Evolutionary conservation across 176 grass and related monocot genomes (phyloP).

Genomic region (Juncus inflexus): DNA sequence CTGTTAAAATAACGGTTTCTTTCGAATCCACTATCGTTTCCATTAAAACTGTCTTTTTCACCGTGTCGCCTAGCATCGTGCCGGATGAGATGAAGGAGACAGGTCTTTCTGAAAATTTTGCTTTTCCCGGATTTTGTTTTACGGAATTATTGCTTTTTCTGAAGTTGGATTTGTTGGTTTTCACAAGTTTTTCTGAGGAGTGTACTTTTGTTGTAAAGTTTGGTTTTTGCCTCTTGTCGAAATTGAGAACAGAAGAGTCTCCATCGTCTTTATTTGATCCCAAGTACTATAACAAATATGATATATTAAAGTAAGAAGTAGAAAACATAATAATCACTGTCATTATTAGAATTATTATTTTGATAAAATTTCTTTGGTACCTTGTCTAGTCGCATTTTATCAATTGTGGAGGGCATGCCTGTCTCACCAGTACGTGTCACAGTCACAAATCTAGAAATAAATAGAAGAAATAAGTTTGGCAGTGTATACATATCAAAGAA

Average conservation of each 20-base stretch:
- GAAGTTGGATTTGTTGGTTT: slow-evolving; percentile 42
- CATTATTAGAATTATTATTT: neutral
- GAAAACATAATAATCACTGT: neutral
- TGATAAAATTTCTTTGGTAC: slow-evolving; percentile 21
- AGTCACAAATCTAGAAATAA: slow-evolving; percentile 75
- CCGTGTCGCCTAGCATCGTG: slow-evolving; percentile 49
- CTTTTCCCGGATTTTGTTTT: slow-evolving; percentile 33
- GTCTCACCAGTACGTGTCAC: slow-evolving; percentile 63
- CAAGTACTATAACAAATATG: slow-evolving; percentile 47
- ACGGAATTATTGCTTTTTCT: slow-evolving; percentile 22
- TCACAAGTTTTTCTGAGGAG: slow-evolving; percentile 20
- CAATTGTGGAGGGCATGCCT: slow-evolving; percentile 57
- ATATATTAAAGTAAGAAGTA: slow-evolving; percentile 7
- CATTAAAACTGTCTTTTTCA: slow-evolving; percentile 32
- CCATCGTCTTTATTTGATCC: slow-evolving; percentile 38
- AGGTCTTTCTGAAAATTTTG: slow-evolving; percentile 50
- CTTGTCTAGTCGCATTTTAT: slow-evolving; percentile 69
- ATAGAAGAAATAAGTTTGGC: too few relatives aligned
- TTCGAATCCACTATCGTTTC: slow-evolving; percentile 27
- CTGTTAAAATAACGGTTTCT: slow-evolving; percentile 29
- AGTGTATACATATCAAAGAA: too few relatives aligned
- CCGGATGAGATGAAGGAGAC: slow-evolving; percentile 78
- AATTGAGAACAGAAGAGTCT: slow-evolving; percentile 49
- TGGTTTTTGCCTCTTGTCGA: slow-evolving; percentile 34
- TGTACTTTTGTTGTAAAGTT: slow-evolving; percentile 11